Percentiles rank a stretch among this genome's conserved stretches.
Evolutionary conservation across 805 yeast genomes (phyloP).

Genomic region (Saccharomycopsis malanga): DNA sequence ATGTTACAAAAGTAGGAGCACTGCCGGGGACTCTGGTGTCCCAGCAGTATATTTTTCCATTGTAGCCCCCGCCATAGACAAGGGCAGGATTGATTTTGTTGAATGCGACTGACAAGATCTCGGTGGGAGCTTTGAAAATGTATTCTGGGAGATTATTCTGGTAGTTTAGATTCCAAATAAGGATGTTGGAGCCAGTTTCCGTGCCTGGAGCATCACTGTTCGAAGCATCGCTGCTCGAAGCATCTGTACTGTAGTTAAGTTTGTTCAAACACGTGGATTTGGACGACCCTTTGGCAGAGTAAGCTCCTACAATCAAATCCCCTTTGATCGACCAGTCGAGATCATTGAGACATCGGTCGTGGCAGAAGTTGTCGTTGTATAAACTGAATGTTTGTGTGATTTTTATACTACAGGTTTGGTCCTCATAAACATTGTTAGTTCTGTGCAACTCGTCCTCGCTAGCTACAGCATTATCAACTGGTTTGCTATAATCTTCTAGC

Average conservation of each 20-base stretch:
- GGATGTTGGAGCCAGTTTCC: constrained; percentile 29
- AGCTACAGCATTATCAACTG: neutral
- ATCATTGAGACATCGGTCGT: constrained; percentile 13
- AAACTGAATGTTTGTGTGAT: constrained; percentile 6
- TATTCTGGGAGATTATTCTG: constrained; percentile 26
- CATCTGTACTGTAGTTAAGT: neutral
- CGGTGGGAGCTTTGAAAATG: constrained; percentile 28
- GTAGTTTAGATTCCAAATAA: constrained; percentile 27
- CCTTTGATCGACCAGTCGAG: constrained; percentile 23
- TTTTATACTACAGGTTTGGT: neutral
- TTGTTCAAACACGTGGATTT: neutral
- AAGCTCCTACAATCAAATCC: constrained; percentile 21
- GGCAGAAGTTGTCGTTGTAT: constrained; percentile 7
- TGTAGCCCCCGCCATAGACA: constrained; percentile 34
- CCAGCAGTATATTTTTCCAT: constrained; percentile 38
- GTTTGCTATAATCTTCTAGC: neutral
- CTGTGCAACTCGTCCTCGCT: neutral
- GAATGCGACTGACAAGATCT: constrained; percentile 29
- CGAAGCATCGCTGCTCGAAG: neutral
- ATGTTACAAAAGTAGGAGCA: constrained; percentile 5
- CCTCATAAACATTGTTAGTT: neutral
- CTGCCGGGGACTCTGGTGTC: constrained; percentile 25
- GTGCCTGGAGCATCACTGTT: too few species aligned
- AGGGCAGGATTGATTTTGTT: constrained; percentile 28
- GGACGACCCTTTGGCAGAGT: constrained; percentile 1